Evolutionary conservation across 257 asterid species (phyloP).

Genomic region (Rubia yunnanensis): DNA sequence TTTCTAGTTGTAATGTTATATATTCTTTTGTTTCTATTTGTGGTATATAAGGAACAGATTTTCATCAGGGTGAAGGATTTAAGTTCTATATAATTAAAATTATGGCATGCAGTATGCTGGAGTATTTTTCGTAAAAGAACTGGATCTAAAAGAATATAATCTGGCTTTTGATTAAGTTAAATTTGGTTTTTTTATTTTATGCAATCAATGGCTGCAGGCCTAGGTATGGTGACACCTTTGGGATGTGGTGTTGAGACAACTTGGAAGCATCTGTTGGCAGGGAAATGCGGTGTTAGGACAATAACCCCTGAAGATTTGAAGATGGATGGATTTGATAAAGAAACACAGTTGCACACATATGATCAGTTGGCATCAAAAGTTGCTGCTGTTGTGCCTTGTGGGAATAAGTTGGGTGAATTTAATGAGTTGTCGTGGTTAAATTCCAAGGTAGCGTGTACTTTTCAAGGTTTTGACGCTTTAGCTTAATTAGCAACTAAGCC

Average conservation of each 20-base stretch:
- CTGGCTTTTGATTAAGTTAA: slow-evolving; percentile 11
- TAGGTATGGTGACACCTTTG: slow-evolving; percentile 90
- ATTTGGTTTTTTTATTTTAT: neutral
- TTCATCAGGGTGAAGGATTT: neutral
- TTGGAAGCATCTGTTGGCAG: slow-evolving; percentile 72
- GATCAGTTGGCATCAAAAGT: slow-evolving; percentile 88
- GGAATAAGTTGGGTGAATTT: slow-evolving; percentile 57
- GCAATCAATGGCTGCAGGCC: slow-evolving; percentile 39
- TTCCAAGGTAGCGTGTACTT: slow-evolving; percentile 42
- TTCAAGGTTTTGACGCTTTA: neutral
- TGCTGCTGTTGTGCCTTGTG: slow-evolving; percentile 81
- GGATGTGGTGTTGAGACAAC: slow-evolving; percentile 79
- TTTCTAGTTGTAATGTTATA: neutral
- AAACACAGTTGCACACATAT: slow-evolving; percentile 55
- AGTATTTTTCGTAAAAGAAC: slow-evolving; percentile 1
- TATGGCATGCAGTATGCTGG: neutral
- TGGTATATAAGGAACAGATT: neutral
- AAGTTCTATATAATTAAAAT: neutral
- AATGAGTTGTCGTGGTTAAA: slow-evolving; percentile 75
- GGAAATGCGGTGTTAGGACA: slow-evolving; percentile 75
- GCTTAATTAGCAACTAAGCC: neutral
- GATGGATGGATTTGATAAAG: slow-evolving; percentile 76
- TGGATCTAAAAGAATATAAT: neutral
- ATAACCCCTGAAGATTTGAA: slow-evolving; percentile 64
- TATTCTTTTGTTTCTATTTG: neutral